These are phyloP conservation scores for Blastobotrys malaysiensis DNA, from an alignment of 1,139 yeast genomes.

Conservation along the genomic window DNA sequence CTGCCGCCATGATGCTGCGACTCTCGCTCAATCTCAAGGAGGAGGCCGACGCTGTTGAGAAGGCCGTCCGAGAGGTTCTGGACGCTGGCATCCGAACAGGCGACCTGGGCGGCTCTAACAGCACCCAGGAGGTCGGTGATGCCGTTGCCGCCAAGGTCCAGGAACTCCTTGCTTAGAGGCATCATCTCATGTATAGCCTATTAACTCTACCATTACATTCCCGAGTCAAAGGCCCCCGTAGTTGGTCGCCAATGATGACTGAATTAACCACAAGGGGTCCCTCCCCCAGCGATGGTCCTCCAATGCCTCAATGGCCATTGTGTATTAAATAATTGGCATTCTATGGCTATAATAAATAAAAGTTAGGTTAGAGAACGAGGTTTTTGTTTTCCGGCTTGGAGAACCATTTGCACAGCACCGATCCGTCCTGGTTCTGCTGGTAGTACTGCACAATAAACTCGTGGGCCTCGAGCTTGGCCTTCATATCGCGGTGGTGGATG, in stretches of 20 bases:
- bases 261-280: no score
- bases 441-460: slow-evolving; percentile 4
- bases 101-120: slow-evolving; percentile 74
- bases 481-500: not conserved
- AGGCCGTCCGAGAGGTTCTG: slow-evolving; percentile 77
- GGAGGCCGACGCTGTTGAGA: slow-evolving; percentile 86
- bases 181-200: no score
- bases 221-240: no score
- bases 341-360: not conserved
- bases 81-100: slow-evolving; percentile 86
- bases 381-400: not conserved
- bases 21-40: slow-evolving; percentile 73
- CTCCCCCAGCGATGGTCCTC: no score
- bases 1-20: slow-evolving; percentile 96
- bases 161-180: slow-evolving; percentile 40
- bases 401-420: slow-evolving; percentile 3
- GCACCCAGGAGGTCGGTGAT: slow-evolving; percentile 89
- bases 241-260: no score
- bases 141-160: slow-evolving; percentile 74
- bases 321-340: not conserved
- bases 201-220: no score
- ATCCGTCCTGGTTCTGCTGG: slow-evolving; percentile 4
- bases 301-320: no score
- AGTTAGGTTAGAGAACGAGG: not conserved
- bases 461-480: slow-evolving; percentile 1